These are phyloP conservation scores for Aspergillus haitiensis DNA, from an alignment of 495 filamentous ascomycete genomes.

Conservation along the genomic window DNA sequence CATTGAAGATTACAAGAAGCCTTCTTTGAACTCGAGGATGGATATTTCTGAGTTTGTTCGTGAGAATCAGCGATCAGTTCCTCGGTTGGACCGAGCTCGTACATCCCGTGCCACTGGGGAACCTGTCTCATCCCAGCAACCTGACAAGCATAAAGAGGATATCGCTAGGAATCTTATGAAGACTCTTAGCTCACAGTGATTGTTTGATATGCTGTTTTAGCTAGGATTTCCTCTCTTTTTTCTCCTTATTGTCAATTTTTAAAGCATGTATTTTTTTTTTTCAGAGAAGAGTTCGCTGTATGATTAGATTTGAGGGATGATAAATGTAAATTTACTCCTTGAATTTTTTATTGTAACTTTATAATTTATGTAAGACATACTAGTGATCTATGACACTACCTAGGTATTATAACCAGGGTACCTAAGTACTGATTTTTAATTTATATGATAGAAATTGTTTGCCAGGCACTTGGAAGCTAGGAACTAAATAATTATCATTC, in stretches of 20 bases:
- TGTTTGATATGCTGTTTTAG: background rate
- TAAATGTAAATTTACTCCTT: constrained; percentile 36
- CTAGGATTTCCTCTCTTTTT: constrained; percentile 6
- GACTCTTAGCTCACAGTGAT: constrained; percentile 22
- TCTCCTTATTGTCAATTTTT: background rate
- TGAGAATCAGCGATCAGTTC: constrained; percentile 31
- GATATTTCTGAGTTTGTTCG: constrained; percentile 31
- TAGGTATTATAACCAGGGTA: no score
- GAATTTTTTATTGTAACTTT: constrained; percentile 14
- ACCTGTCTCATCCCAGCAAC: background rate
- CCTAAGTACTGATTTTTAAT: no score
- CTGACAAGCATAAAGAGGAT: constrained; percentile 27
- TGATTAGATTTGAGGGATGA: constrained; percentile 38
- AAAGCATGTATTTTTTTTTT: constrained; percentile 21
- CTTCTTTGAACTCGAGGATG: constrained; percentile 16
- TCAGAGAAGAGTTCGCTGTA: constrained; percentile 37
- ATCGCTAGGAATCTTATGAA: constrained; percentile 39
- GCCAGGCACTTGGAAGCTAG: background rate
- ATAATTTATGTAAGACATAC: constrained; percentile 36
- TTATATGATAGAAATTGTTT: no score
- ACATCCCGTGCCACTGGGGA: constrained; percentile 8
- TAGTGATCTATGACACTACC: background rate
- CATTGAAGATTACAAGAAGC: constrained; percentile 39
- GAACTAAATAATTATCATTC: no score
- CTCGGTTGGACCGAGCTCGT: constrained; percentile 33